These are phyloP conservation scores for Rhodotorula sp. DNA, from an alignment of 1,284 basidiomycete species.

Conservation along the genomic window DNA sequence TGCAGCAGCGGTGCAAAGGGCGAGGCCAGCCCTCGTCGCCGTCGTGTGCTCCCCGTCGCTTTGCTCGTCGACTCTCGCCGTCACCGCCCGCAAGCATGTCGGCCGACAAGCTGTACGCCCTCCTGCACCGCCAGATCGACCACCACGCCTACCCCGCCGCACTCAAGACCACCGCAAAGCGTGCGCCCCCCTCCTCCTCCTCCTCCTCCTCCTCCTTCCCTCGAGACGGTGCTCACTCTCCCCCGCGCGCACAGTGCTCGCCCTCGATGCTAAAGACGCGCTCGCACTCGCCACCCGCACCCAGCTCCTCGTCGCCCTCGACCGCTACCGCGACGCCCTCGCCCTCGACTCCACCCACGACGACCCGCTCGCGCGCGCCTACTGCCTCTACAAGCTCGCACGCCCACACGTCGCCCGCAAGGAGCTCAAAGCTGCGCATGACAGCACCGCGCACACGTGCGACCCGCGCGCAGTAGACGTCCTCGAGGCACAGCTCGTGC, in stretches of 20 bases:
- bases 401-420: constrained; percentile 24
- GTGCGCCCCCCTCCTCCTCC: constrained; percentile 11
- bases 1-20: too few species aligned
- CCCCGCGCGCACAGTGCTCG: constrained; percentile 34
- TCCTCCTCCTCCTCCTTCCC: neutral
- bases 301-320: constrained; percentile 43
- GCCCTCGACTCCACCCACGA: neutral
- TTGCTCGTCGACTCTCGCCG: neutral
- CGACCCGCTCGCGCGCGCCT: constrained; percentile 17
- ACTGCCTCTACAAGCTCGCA: constrained; percentile 44
- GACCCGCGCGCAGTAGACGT: constrained; percentile 33
- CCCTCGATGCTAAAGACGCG: constrained; percentile 27
- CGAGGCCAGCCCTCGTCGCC: too few species aligned
- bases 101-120: constrained; percentile 22
- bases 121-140: constrained; percentile 35
- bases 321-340: constrained; percentile 33
- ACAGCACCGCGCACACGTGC: constrained; percentile 1
- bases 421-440: constrained; percentile 16
- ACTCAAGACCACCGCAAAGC: constrained; percentile 22
- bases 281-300: constrained; percentile 36
- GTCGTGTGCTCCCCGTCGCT: too few species aligned
- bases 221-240: neutral
- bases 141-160: constrained; percentile 14
- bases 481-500: constrained; percentile 43
- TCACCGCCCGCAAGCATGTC: neutral